phyloP scores from a whole-genome alignment of 768 basidiomycete species.

The Leccinum pellstonianum region DNA sequence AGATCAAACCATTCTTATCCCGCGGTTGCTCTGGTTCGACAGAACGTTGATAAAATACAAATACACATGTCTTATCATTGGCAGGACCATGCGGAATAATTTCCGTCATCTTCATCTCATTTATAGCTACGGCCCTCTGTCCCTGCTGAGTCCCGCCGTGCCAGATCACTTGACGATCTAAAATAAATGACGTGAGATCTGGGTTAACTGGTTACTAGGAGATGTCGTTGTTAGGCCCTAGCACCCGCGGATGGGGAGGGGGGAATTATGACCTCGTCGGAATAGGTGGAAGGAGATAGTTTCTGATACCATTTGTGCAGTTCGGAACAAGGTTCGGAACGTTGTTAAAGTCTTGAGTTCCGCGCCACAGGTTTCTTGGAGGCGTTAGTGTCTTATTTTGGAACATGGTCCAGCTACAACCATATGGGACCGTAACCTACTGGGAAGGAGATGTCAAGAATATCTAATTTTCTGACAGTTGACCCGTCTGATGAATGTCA shows the following conservation, averaged over 20 bases:
- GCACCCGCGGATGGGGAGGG: not conserved
- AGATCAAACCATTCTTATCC: not conserved
- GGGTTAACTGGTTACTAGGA: not conserved
- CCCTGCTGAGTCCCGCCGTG: not conserved
- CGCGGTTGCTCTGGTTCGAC: too few species aligned
- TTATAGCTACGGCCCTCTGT: not conserved
- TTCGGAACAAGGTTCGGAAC: not conserved
- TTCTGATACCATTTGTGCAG: not conserved
- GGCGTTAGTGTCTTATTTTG: not conserved
- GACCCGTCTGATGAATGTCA: not conserved
- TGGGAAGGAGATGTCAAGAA: conserved; percentile 3
- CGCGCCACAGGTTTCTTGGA: not conserved
- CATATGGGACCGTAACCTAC: not conserved
- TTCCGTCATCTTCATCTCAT: not conserved
- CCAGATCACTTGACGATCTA: not conserved
- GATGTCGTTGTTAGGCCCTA: not conserved
- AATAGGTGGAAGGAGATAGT: not conserved
- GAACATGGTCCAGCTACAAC: not conserved
- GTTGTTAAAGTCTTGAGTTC: not conserved
- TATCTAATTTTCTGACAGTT: not conserved
- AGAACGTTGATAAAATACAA: not conserved
- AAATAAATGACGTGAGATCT: not conserved
- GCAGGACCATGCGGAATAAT: not conserved
- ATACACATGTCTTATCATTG: not conserved
- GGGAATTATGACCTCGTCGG: not conserved